Evolutionary conservation across 345 rosid species (phyloP), one percentile per base, ranked within the genome.

Genomic region (Lumnitzera littorea): DNA sequence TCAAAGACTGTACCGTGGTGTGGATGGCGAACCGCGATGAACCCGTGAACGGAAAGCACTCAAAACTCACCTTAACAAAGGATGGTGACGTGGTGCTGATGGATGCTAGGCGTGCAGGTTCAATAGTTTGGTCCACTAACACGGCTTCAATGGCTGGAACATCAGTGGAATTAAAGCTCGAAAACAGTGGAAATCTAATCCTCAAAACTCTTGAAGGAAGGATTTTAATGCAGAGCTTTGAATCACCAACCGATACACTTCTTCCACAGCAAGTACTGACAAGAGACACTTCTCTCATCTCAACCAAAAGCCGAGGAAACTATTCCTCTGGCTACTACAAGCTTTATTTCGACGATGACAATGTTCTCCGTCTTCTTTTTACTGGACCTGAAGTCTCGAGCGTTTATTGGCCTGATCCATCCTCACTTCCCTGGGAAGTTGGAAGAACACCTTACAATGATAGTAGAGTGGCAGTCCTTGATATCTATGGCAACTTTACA

Each of bases 11-110:
- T 55, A 48, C 61, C 43, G 15, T n/a, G 48, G 63, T 75, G 20
- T 80, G 82, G 82, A 76, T 67, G 73, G 78, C 81, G 5, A 80
- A 80, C 63, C 74, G 78, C 0, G 76, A 77, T 48, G 13, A 57
- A 6, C 80, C 80, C 0, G 75, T 72, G 17, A 77, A 80, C 23
- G 82, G 82, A 29, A 71, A 50, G 63, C 48, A 51, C 57, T 75
- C 82, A 17, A 66, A 62, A 62, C 74, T 77, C 15, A 46, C 65
- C 10, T 56, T 75, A 2, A 49, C 52, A n/a, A 43, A 12, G 20
- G 43, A 65, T 16, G 63, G 69, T 11, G 54, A 51, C 16, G 57
- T 65, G 6, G 23, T 43, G 51, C n/a, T 58, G 41, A 41, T 31
- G 4, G 79, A 75, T 31, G 75, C 72, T 0, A 65, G 63, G n/a